Evolutionary conservation across 345 rosid genomes (phyloP).

Genomic region (Melaleuca quinquenervia): DNA sequence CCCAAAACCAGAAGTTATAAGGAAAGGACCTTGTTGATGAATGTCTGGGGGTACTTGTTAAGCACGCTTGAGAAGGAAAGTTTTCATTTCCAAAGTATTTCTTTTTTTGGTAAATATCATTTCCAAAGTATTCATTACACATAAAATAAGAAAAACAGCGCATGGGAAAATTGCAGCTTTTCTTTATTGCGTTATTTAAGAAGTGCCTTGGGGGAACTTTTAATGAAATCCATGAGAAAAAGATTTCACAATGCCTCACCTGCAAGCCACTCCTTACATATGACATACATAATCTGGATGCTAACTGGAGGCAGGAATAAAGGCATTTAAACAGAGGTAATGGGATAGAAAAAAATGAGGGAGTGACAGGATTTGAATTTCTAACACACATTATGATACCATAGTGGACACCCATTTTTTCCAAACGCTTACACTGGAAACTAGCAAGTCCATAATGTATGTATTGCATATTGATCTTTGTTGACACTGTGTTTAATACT

Average conservation of each 20-base stretch:
- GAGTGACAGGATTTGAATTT: background rate
- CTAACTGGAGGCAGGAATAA: background rate
- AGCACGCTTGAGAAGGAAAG: background rate
- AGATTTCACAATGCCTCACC: background rate
- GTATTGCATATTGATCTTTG: background rate
- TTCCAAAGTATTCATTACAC: background rate
- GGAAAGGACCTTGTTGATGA: background rate
- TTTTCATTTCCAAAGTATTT: background rate
- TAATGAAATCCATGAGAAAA: background rate
- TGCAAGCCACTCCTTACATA: background rate
- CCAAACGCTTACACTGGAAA: background rate
- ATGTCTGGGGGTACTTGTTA: background rate
- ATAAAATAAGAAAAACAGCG: background rate
- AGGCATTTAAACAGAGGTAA: background rate
- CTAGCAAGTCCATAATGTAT: background rate
- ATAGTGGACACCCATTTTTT: background rate
- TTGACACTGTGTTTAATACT: background rate
- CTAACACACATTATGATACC: background rate
- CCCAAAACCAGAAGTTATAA: background rate
- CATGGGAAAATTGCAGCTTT: background rate
- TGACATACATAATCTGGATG: background rate
- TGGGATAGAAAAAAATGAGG: background rate
- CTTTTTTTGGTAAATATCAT: too few species aligned
- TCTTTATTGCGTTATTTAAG: background rate
- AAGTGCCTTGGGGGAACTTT: background rate